Evolutionary conservation across 305 asterid genomes (phyloP), one percentile per base, ranked within the genome.

Genomic region (Solanum hybrid): DNA sequence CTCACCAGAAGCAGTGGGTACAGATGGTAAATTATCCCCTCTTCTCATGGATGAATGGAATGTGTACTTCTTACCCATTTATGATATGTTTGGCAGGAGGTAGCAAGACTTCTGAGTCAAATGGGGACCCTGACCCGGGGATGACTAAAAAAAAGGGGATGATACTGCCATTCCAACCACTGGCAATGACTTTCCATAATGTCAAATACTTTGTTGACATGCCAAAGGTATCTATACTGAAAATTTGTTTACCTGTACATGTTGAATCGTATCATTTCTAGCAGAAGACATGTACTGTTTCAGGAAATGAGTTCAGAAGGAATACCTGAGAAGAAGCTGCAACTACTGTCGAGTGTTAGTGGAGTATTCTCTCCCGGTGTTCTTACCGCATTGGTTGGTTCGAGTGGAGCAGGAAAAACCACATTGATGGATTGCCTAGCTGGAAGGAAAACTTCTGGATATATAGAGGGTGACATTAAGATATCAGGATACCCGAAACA

Each of bases 341-440:
- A 97, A 87, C 95, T 97, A 77, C 90, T 97, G 93, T 94, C 93
- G 81, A 92, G 93, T 89, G 97, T 97, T 15, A 95, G 98, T 75
- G 98, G 99, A 51, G 96, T 95, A 61, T 97, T 96, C 93, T 92
- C 97, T 4, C 98, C 99, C 0, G 98, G 98, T 51, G 97, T 97
- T 89, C 97, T 97, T 79, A 95, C 98, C 29, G 99, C 99, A 32
- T 90, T 97, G 87, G 96, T 97, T 90, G 99, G 98, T 79, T 90
- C 98, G 24, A 97, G 99, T 91, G 99, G 99, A 73, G 99, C 99
- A 32, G 99, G 99, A 45, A 97, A 97, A 92, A 97, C 99, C 89
- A 97, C 99, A 51, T 90, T 97, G 94, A 94, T 96, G 99, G 99
- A 97, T 91, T 98, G 96, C 38, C 97, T 97, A 77, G 96, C 99